Conservation (phyloP, 2,329 filamentous ascomycete genomes). For the Fusarium camptoceras region DNA sequence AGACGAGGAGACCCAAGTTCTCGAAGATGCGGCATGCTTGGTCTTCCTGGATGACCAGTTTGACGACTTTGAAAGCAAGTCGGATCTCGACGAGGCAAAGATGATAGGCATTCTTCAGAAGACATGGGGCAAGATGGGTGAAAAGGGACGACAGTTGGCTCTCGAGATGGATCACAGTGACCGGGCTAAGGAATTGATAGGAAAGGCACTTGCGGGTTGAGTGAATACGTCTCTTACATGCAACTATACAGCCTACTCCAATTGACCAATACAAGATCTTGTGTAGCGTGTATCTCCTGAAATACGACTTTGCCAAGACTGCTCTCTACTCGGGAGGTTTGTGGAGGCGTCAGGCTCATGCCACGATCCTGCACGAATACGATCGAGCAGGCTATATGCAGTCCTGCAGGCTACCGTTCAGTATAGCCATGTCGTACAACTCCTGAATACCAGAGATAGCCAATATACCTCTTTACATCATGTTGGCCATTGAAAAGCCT, state of each 20-base stretch:
- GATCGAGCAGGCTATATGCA: neutral
- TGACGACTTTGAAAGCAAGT: constrained; percentile 77
- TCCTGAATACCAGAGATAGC: neutral
- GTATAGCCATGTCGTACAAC: neutral
- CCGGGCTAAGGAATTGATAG: constrained; percentile 69
- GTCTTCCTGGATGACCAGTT: constrained; percentile 91
- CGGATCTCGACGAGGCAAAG: constrained; percentile 79
- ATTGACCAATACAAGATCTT: neutral
- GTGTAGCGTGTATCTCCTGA: neutral
- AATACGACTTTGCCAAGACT: constrained; percentile 7
- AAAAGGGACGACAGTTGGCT: constrained; percentile 71
- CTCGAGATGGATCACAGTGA: constrained; percentile 73
- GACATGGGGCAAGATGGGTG: constrained; percentile 82
- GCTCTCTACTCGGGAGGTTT: neutral
- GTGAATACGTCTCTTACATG: neutral
- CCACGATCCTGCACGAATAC: constrained; percentile 12
- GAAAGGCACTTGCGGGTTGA: constrained; percentile 65
- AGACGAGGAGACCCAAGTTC: constrained; percentile 73
- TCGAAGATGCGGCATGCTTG: constrained; percentile 88
- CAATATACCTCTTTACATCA: constrained; percentile 7
- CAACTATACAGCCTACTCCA: neutral
- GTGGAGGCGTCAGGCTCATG: neutral
- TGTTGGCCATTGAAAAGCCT: constrained; percentile 7
- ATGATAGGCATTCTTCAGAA: constrained; percentile 76
- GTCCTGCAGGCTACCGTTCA: neutral